Evolutionary conservation across 2,329 filamentous ascomycete genomes (phyloP).

Genomic region (Penicillium nordicum): DNA sequence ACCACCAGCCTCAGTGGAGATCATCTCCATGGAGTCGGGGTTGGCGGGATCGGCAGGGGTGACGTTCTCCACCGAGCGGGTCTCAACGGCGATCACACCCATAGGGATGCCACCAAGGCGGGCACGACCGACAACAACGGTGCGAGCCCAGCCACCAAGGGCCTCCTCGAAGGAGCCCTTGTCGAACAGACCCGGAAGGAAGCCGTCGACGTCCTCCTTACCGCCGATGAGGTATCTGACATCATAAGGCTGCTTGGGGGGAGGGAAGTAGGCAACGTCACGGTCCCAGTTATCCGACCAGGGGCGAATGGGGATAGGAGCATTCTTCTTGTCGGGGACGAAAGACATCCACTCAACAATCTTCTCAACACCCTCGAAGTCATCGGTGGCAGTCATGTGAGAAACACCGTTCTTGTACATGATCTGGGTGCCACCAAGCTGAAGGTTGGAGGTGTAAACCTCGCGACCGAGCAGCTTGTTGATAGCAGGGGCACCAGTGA

Average conservation of each 20-base stretch:
- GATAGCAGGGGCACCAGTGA: conserved; percentile 93
- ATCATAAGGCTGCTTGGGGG: conserved; percentile 82
- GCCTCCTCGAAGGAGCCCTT: conserved; percentile 95
- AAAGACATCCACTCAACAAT: conserved; percentile 98
- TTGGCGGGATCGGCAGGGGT: conserved; percentile 96
- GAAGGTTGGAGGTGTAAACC: conserved; percentile 97
- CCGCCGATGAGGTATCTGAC: conserved; percentile 91
- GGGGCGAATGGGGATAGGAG: conserved; percentile 87
- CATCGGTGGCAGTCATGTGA: conserved; percentile 95
- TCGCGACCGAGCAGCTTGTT: conserved; percentile 98
- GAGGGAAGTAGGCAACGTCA: conserved; percentile 76
- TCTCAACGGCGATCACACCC: conserved; percentile 97
- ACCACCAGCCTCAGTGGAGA: conserved; percentile 91
- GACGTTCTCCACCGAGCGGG: conserved; percentile 91
- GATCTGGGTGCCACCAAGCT: conserved; percentile 99
- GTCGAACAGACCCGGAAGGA: conserved; percentile 90
- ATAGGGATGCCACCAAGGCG: conserved; percentile 95
- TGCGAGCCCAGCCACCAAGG: conserved; percentile 94
- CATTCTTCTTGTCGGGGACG: conserved; percentile 90
- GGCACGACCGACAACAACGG: conserved; percentile 93
- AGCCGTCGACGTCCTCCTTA: conserved; percentile 77
- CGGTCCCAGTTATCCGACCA: conserved; percentile 87
- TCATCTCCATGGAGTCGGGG: conserved; percentile 95
- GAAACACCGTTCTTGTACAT: conserved; percentile 99
- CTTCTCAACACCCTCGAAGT: conserved; percentile 96